These are phyloP conservation scores for Candida parachauliodes DNA, from an alignment of 805 yeast species.

Conservation along the genomic window DNA sequence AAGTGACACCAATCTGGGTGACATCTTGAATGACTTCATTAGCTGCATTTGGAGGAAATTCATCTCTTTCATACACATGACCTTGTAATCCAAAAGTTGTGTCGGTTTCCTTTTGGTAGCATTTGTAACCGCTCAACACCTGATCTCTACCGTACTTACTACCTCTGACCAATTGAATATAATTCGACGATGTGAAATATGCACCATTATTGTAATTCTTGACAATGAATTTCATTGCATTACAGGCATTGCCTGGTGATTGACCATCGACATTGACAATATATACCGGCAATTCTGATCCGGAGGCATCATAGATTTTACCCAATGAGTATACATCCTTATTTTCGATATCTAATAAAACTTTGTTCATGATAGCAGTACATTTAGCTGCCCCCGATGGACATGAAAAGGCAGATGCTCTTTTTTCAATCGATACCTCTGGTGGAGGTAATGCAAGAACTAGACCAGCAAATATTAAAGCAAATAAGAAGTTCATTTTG, in stretches of 20 bases:
- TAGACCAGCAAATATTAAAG: background rate
- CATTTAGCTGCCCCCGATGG: conserved; percentile 1
- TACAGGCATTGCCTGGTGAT: conserved; percentile 2
- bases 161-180: background rate
- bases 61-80: background rate
- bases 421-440: background rate
- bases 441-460: background rate
- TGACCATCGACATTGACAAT: conserved; percentile 2
- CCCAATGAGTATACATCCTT: background rate
- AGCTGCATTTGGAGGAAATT: background rate
- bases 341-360: background rate
- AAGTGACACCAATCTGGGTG: background rate
- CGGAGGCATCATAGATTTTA: background rate
- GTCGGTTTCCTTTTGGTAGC: background rate
- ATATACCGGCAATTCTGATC: conserved; percentile 1
- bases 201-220: background rate
- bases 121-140: background rate
- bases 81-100: background rate
- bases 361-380: background rate
- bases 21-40: background rate
- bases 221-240: background rate
- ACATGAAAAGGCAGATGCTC: background rate
- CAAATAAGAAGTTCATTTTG: background rate
- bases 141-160: background rate
- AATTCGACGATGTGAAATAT: background rate